Percentiles rank a stretch among this genome's conserved stretches.
Conservation (phyloP, 2,329 filamentous ascomycete species). For the Talaromyces piceae region DNA sequence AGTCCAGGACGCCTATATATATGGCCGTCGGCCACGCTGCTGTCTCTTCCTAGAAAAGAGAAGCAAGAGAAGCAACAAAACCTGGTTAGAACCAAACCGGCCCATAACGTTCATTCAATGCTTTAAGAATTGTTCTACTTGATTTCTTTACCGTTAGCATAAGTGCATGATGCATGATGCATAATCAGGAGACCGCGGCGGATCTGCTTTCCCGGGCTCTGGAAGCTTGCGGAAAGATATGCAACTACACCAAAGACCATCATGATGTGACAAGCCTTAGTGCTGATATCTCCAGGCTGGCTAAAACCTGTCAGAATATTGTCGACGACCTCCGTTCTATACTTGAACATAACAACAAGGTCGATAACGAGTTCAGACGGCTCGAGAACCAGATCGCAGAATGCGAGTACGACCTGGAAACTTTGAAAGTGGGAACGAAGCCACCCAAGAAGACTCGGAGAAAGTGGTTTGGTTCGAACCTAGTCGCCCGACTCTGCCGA, state of each 20-base stretch:
- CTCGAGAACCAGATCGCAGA: background rate
- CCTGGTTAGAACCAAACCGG: too few relatives aligned
- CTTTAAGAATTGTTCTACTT: background rate
- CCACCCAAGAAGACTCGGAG: too few relatives aligned
- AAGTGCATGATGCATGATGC: background rate
- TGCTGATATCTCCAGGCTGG: background rate
- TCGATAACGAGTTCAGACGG: background rate
- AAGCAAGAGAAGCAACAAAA: too few relatives aligned
- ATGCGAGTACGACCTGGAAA: background rate
- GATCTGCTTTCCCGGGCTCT: background rate
- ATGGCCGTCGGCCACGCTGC: too few relatives aligned
- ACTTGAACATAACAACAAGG: background rate
- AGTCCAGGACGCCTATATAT: too few relatives aligned
- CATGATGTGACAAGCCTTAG: background rate
- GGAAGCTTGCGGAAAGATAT: background rate
- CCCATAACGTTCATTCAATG: too few relatives aligned
- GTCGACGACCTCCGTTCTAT: background rate
- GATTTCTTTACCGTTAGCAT: background rate
- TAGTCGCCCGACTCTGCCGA: too few relatives aligned
- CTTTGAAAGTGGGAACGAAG: too few relatives aligned
- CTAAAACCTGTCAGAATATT: background rate
- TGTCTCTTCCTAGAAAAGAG: too few relatives aligned
- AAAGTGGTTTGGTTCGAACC: too few relatives aligned
- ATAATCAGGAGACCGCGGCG: background rate
- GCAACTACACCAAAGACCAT: background rate